Base-by-base conservation (phyloP, 2,329 filamentous ascomycete species). In the Aspergillus candidus region DNA sequence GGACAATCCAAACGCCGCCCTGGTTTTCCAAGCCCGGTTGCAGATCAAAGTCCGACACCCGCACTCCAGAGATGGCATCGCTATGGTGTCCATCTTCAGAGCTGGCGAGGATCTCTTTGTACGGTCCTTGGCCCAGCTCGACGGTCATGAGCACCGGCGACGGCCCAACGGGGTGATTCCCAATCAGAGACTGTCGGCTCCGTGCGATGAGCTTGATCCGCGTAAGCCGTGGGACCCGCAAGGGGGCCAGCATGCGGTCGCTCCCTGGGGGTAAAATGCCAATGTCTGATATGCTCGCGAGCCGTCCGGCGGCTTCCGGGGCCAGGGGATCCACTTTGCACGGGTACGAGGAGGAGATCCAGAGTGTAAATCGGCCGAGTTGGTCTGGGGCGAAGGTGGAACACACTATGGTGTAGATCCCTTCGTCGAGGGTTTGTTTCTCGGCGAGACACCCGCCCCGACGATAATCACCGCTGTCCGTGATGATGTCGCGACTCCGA, bases 361-460 rank as follows among this genome's bases (percentile, higher is more conserved):
- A 79, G 7, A 98, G 73, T 1, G 76, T 79, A 59, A 94, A 97
- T 38, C 76, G 74, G 3, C 85, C 86, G 1, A 80, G 72, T 59
- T 94, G 87, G 7, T 84, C 84, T 0, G 84, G 77, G 50, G 94
- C 88, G 62, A 94, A 97, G 0, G 91, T 94, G 2, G 88, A 95
- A 61, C 86, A 91, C 6, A 96, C 84, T 44, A 95, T 76, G 0
- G 88, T 96, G 65, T 97, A 98, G 0, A 75, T 75, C 0, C 91
- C 91, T 1, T 79, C 70, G 32, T 82, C 80, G 13, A 95, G 69
- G 14, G 71, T 58, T 57, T 64, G 53, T 6, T 78, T 69, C 49
- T 86, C 79, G 3, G 84, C 82, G 29, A 89, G 72, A 4, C 86
- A 86, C 60, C 85, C 87, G 22, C 86, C 85, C 22, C 84, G 82